A percentile compares a stretch with the other conserved stretches of the same genome.
Conservation (phyloP, 495 filamentous ascomycete genomes). For the Talaromyces adpressus region DNA sequence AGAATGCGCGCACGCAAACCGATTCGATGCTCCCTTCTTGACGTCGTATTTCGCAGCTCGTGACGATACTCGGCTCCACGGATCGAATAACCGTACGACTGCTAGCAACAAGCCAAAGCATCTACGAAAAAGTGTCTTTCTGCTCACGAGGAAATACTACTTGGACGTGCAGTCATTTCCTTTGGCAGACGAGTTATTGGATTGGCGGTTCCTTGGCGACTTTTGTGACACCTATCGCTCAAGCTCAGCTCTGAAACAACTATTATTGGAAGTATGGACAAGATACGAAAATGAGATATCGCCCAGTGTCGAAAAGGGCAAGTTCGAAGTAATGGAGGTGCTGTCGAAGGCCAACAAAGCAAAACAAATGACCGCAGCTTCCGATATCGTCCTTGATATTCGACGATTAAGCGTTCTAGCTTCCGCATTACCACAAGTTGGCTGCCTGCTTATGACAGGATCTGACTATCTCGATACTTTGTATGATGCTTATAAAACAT, state of each 20-base stretch:
- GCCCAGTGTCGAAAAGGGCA: constrained; percentile 38
- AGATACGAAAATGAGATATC: constrained; percentile 30
- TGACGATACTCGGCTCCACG: constrained; percentile 22
- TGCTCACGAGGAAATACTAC: constrained; percentile 44
- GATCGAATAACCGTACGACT: constrained; percentile 6
- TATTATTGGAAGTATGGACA: constrained; percentile 36
- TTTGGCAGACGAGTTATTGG: constrained; percentile 22
- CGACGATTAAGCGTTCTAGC: constrained; percentile 34
- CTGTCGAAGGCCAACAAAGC: constrained; percentile 23
- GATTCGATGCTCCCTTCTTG: constrained; percentile 52
- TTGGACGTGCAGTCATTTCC: constrained; percentile 14
- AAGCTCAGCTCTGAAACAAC: constrained; percentile 28
- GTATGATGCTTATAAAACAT: constrained; percentile 50
- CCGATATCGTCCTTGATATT: constrained; percentile 25
- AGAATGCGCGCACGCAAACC: constrained; percentile 41
- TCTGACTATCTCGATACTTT: constrained; percentile 81
- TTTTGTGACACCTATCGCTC: constrained; percentile 35
- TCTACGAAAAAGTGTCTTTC: constrained; percentile 56
- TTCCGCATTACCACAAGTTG: constrained; percentile 27
- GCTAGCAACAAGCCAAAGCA: constrained; percentile 36
- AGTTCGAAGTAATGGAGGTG: constrained; percentile 34
- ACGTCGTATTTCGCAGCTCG: constrained; percentile 46
- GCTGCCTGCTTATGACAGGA: constrained; percentile 65
- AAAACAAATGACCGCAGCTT: constrained; percentile 29
- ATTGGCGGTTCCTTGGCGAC: constrained; percentile 31